phyloP scores from a whole-genome alignment of 176 grass and related monocot species.

The Rhynchospora pubera region DNA sequence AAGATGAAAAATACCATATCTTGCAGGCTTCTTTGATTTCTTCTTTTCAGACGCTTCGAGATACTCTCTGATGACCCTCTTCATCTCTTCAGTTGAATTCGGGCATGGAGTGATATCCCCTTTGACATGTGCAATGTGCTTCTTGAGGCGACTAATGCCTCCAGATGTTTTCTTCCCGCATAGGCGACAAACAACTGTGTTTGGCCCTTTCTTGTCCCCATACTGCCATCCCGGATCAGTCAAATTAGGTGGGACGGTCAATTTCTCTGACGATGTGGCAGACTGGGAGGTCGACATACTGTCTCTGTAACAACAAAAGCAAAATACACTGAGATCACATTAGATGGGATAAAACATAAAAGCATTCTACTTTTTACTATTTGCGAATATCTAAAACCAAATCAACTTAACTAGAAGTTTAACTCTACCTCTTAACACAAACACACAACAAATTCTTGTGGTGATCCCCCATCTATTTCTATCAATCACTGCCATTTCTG shows the following conservation, averaged over 20 bases:
- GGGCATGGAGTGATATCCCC: slow-evolving; percentile 8
- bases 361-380: not conserved
- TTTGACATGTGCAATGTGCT: slow-evolving; percentile 19
- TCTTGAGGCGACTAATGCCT: slow-evolving; percentile 13
- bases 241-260: not conserved
- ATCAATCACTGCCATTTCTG: not conserved
- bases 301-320: slow-evolving; percentile 1
- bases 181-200: not conserved
- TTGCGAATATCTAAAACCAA: not conserved
- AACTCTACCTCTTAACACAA: not conserved
- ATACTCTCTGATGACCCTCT: not conserved
- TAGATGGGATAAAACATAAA: not conserved
- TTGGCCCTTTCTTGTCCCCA: not conserved
- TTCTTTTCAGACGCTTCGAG: not conserved
- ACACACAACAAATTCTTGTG: not conserved
- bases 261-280: not conserved
- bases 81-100: slow-evolving; percentile 6
- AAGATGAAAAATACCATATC: not conserved
- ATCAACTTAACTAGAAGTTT: not conserved
- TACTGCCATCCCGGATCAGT: slow-evolving; percentile 1
- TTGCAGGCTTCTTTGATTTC: not conserved
- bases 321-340: not conserved
- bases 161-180: slow-evolving; percentile 7
- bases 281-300: slow-evolving; percentile 7
- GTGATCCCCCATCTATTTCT: not conserved